Percentiles rank a stretch among this genome's conserved stretches.
phyloP scores from a whole-genome alignment of 2,329 filamentous ascomycete genomes.

The Clarireedia homoeocarpa region DNA sequence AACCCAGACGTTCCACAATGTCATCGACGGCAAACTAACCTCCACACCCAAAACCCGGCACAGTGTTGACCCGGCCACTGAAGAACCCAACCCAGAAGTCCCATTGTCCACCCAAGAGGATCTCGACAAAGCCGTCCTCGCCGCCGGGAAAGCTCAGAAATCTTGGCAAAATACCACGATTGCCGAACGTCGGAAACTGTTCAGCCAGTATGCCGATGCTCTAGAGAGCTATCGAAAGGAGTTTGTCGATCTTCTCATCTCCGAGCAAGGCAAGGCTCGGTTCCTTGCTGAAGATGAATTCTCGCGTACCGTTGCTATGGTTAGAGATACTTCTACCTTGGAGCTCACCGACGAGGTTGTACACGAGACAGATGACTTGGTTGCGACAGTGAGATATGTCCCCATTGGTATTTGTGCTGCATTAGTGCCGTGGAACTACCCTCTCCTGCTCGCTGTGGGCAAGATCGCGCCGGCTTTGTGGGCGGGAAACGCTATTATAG shows the following conservation, averaged over 20 bases:
- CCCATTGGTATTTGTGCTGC: slow-evolving; percentile 44
- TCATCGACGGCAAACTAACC: slow-evolving; percentile 3
- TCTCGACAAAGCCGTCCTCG: slow-evolving; percentile 38
- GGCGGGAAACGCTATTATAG: slow-evolving; percentile 45
- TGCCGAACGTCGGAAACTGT: slow-evolving; percentile 34
- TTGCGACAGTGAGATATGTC: slow-evolving; percentile 35
- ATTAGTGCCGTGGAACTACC: slow-evolving; percentile 55
- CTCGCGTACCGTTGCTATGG: slow-evolving; percentile 8
- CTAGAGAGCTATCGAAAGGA: slow-evolving; percentile 28
- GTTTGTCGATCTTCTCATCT: slow-evolving; percentile 31
- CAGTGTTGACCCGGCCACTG: slow-evolving; percentile 12
- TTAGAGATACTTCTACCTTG: neutral
- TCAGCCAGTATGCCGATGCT: slow-evolving; percentile 30
- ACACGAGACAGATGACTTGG: slow-evolving; percentile 17
- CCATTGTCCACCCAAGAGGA: slow-evolving; percentile 36
- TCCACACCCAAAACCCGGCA: slow-evolving; percentile 2
- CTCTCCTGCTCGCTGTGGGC: slow-evolving; percentile 37
- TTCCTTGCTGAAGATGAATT: slow-evolving; percentile 12
- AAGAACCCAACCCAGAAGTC: slow-evolving; percentile 15
- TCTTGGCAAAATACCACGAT: slow-evolving; percentile 38
- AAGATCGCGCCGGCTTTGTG: slow-evolving; percentile 43
- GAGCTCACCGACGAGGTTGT: slow-evolving; percentile 9
- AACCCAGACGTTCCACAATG: neutral
- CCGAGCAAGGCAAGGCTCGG: slow-evolving; percentile 44
- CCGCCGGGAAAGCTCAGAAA: slow-evolving; percentile 38